Base-by-base conservation (phyloP, 1,284 basidiomycete genomes). In the Paramarasmius palmivorus region DNA sequence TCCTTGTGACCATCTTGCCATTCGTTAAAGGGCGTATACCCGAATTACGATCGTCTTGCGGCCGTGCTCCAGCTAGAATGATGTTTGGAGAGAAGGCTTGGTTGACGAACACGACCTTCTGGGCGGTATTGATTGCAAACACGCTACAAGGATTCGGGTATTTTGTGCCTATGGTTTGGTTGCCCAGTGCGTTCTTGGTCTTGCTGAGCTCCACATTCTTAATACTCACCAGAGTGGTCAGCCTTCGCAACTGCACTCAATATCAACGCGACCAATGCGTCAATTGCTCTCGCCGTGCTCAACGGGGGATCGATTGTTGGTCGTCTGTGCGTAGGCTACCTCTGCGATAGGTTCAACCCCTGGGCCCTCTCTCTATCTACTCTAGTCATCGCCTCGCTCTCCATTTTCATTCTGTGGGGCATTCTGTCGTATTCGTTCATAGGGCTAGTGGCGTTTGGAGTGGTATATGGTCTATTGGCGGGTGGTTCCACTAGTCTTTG, bases 321-420 rank as follows among this genome's bases (percentile, higher is more conserved):
- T 9, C 63, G 69, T 8, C 50, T 73, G 12, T 54, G 51, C 2
- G 61, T 74, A 51, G 74, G 73, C 12, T 59, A 63, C 47, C 61
- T 74, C 8, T 65, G 68, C 5, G 73, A 76, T 59, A 62, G 57
- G 20, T 45, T 69, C 41, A 66, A 68, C 42, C 66, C 72, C 1
- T 73, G 70, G 65, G 41, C 63, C 2, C 59, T 75, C 29, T 71
- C 69, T 0, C 49, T 69, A 9, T 40, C 48, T 2, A 68, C 63
- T 1, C 64, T 73, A 29, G 10, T 63, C 1, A 52, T 55, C 0
- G 64, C 67, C 8, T 69, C 68, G 1, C 34, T 70, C 7, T 59
- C 64, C 15, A 72, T 68, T 0, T 71, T 74, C 55, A 44, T 75
- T n/a, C 58, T 75, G 0, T 75, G 73, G 73, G 73, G 73, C 8